A percentile compares a stretch with the other conserved stretches of the same genome.
These are phyloP conservation scores for Cercophora samala DNA, from an alignment of 495 filamentous ascomycete genomes.

Conservation along the genomic window DNA sequence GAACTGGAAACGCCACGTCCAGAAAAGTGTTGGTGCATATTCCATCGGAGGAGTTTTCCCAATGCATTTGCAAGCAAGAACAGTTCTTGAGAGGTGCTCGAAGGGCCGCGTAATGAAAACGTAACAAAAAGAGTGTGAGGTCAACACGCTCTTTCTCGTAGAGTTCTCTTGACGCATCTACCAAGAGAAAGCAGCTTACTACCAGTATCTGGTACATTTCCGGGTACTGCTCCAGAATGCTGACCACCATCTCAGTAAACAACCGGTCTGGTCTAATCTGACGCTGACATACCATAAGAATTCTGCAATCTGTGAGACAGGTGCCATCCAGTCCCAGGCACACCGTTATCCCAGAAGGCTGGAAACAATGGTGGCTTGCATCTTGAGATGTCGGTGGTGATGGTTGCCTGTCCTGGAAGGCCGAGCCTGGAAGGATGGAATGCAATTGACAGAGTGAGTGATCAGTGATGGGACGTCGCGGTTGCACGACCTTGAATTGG, in stretches of 20 bases:
- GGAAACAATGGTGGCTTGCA: slow-evolving; percentile 9
- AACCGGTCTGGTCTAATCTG: background rate
- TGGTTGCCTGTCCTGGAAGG: slow-evolving; percentile 1
- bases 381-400: background rate
- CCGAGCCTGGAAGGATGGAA: background rate
- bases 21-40: background rate
- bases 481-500: background rate
- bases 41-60: background rate
- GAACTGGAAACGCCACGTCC: background rate
- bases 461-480: background rate
- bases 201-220: background rate
- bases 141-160: background rate
- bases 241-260: background rate
- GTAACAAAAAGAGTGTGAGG: background rate
- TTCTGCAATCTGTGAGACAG: background rate
- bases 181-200: no score
- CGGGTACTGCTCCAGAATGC: background rate
- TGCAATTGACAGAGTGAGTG: background rate
- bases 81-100: background rate
- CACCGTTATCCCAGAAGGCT: background rate
- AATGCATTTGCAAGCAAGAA: background rate
- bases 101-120: background rate
- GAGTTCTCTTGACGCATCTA: no score
- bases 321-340: background rate
- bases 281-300: background rate